Evolutionary conservation across 148 eudicot species (phyloP), one percentile per base, ranked within the genome.

Genomic region (Rhododendron simsii): DNA sequence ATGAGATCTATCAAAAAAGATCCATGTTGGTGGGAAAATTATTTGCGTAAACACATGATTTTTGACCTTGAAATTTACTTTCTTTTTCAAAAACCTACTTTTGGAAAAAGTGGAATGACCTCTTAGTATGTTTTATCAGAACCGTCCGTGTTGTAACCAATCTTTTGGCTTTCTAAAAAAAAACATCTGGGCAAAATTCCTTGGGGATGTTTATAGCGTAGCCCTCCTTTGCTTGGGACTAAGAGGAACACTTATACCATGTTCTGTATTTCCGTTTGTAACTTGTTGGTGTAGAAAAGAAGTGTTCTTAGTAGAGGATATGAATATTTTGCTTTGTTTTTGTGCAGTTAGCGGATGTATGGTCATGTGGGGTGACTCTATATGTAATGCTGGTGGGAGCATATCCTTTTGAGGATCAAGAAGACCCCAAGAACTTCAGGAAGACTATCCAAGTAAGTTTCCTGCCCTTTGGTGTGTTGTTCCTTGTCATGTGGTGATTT

Each of bases 301-400:
- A 50, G 57, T 30, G 18, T 81, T 5, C 55, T 18, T 55, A 12
- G 78, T 67, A 39, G 53, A 35, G 77, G 23, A 83, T 63, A 65
- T 26, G 37, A 48, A 30, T 45, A 73, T 83, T 83, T 37, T 82
- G 59, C 16, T 79, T 45, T 51, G 57, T 84, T 3, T 81, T 39
- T 61, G 75, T 83, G 79, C 93, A 94, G 95, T 81, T 93, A 87
- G 96, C 95, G 37, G 96, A 95, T 91, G 98, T 95, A 21, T 95
- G 95, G 97, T 95, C 97, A 4, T 95, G 98, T 87, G 96, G 97
- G 65, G 95, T 93, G 83, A 95, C 97, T 35, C 92, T 94, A 39
- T 95, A 95, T 91, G 98, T 95, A 57, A 94, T 94, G 97, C 90
- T 94, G 82, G 97, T 95, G 59, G 97, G 98, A 86, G 95, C 98